Conservation (phyloP, 768 basidiomycete species). For the Amanita rubescens region DNA sequence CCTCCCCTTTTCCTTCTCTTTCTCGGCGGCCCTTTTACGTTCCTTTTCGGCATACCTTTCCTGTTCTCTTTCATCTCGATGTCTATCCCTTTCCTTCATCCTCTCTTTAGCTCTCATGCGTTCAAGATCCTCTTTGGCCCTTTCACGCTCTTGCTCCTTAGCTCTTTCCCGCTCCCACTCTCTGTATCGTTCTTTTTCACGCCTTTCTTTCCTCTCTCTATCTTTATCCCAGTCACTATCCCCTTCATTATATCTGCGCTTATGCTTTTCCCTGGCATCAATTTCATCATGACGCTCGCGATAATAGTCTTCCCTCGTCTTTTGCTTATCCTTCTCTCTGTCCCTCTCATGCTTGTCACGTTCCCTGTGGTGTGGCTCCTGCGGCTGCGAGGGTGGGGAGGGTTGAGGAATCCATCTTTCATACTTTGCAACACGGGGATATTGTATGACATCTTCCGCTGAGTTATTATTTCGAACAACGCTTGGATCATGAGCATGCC, state of each 20-base stretch:
- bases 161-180: slow-evolving; percentile 6
- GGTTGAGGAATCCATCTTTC: slow-evolving; percentile 20
- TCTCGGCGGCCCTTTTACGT: slow-evolving; percentile 11
- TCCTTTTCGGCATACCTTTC: slow-evolving; percentile 4
- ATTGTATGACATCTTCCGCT: slow-evolving; percentile 12
- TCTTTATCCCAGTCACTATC: slow-evolving; percentile 16
- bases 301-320: slow-evolving; percentile 12
- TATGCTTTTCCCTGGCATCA: slow-evolving; percentile 8
- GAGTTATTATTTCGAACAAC: neutral
- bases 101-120: slow-evolving; percentile 6
- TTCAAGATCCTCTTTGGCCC: slow-evolving; percentile 8
- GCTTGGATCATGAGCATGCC: neutral
- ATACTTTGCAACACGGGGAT: slow-evolving; percentile 10
- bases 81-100: slow-evolving; percentile 1
- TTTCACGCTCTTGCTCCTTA: slow-evolving; percentile 7
- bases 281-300: slow-evolving; percentile 8
- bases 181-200: slow-evolving; percentile 11
- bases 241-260: slow-evolving; percentile 6
- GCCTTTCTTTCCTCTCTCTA: slow-evolving; percentile 10
- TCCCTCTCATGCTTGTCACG: slow-evolving; percentile 14
- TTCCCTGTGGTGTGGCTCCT: slow-evolving; percentile 10
- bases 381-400: slow-evolving; percentile 14
- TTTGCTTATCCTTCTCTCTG: slow-evolving; percentile 9
- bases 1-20: slow-evolving; percentile 16
- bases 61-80: slow-evolving; percentile 5